A percentile compares a stretch with the other conserved stretches of the same genome.
Conservation (phyloP, 371 early-diverging fungal genomes). For the Actinomucor elegans region DNA sequence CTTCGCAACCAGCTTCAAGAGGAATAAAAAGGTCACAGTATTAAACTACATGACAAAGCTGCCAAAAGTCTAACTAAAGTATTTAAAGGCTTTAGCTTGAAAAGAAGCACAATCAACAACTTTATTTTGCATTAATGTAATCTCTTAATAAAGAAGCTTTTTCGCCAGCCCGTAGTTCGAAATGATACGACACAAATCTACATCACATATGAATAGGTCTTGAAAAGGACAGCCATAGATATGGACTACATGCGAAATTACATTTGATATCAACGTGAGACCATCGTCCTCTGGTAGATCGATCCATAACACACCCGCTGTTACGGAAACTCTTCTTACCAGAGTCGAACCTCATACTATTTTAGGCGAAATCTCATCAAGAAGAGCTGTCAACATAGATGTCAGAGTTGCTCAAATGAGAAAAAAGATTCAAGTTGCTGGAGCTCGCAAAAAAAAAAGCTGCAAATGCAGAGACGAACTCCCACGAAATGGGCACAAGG, state of each 20-base stretch:
- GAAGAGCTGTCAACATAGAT: not conserved
- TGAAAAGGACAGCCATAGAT: too few species aligned
- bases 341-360: too few species aligned
- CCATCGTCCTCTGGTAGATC: too few species aligned
- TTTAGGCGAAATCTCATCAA: too few species aligned
- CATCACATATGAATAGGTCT: too few species aligned
- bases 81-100: constrained; percentile 2
- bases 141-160: not conserved
- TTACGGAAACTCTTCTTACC: too few species aligned
- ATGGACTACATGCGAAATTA: too few species aligned
- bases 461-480: not conserved
- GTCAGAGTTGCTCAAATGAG: constrained; percentile 8
- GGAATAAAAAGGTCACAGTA: not conserved
- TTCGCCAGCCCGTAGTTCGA: too few species aligned
- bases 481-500: not conserved
- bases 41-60: not conserved
- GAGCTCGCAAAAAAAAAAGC: constrained; percentile 1
- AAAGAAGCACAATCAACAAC: not conserved
- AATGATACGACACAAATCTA: too few species aligned
- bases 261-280: too few species aligned
- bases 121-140: constrained; percentile 2
- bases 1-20: not conserved
- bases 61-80: constrained; percentile 11
- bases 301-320: too few species aligned
- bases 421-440: constrained; percentile 2